Evolutionary conservation across 257 asterid species (phyloP), one percentile per base, ranked within the genome.

Genomic region (Ajuga chamaepitys): DNA sequence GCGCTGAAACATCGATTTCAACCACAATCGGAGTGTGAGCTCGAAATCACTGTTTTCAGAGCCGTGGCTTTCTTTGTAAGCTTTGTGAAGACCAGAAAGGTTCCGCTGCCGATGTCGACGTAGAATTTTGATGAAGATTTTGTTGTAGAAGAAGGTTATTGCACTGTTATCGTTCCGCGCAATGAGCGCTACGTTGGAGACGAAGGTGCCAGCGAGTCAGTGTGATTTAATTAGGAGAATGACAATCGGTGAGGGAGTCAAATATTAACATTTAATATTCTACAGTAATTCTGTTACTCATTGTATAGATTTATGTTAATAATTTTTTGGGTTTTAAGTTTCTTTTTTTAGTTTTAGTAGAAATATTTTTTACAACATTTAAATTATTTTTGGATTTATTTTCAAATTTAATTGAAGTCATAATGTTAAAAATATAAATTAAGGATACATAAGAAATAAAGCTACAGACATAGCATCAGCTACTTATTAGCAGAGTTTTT

Each of bases 161-260:
- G 78, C 79, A 30, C 67, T 66, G 68, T 94, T 89, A 0, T 81
- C 88, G 67, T 94, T 94, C 14, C 87, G 95, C 5, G 99, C 88
- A 32, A 70, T 32, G 60, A 94, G 26, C 0, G 92, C 69, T 76
- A 86, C 56, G 71, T 81, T 86, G 95, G 90, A 82, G 20, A 72
- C 75, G 9, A 97, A 77, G 52, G 74, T 52, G 1, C 87, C 53
- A 26, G 79, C 38, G 1, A 87, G 68, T 84, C 79, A 65, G 99
- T 89, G 83, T 89, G 88, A 48, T 84, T 88, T 85, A 94, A 94
- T 48, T 63, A 75, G 17, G 95, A 54, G 83, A 94, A 87, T 16
- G 75, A 74, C 5, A 96, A 97, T 3, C 82, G 84, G 24, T 86
- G 95, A 0, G 99, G 99, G 8, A n/a, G n/a, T n/a, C n/a, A n/a